Percentiles rank a stretch among this genome's conserved stretches.
phyloP scores from a whole-genome alignment of 768 basidiomycete species.

The Hericium coralloides region DNA sequence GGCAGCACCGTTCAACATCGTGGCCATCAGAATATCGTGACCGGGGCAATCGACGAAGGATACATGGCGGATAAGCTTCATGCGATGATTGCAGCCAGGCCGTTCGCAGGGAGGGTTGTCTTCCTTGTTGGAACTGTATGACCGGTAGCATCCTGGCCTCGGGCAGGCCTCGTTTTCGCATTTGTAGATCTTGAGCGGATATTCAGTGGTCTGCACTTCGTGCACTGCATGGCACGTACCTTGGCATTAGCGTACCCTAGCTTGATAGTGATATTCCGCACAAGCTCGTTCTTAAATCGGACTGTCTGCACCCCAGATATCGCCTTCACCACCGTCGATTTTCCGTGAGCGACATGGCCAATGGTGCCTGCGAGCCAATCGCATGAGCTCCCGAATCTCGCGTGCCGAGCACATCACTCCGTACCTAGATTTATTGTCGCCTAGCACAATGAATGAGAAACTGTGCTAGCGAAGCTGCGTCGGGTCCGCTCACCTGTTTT shows the following conservation, averaged over 20 bases:
- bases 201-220: not conserved
- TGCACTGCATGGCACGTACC: constrained; percentile 36
- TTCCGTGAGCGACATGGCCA: constrained; percentile 97
- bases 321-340: constrained; percentile 95
- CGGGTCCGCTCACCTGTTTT: constrained; percentile 58
- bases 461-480: not conserved
- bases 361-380: constrained; percentile 65
- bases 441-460: constrained; percentile 28
- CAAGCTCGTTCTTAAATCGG: constrained; percentile 98
- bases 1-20: constrained; percentile 99
- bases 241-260: constrained; percentile 99
- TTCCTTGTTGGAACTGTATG: constrained; percentile 91
- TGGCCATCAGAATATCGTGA: constrained; percentile 99
- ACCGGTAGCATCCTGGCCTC: constrained; percentile 88
- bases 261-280: constrained; percentile 98
- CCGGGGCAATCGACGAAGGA: constrained; percentile 98
- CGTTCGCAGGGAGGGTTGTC: constrained; percentile 90
- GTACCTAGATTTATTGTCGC: constrained; percentile 92
- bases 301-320: constrained; percentile 99
- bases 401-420: constrained; percentile 2
- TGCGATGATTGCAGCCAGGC: constrained; percentile 80
- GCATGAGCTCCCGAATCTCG: not conserved
- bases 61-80: constrained; percentile 92
- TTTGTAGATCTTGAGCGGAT: constrained; percentile 85
- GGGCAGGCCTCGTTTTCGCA: constrained; percentile 92